These are phyloP conservation scores for Solanum commersonii DNA, from an alignment of 257 asterid species.

Conservation along the genomic window DNA sequence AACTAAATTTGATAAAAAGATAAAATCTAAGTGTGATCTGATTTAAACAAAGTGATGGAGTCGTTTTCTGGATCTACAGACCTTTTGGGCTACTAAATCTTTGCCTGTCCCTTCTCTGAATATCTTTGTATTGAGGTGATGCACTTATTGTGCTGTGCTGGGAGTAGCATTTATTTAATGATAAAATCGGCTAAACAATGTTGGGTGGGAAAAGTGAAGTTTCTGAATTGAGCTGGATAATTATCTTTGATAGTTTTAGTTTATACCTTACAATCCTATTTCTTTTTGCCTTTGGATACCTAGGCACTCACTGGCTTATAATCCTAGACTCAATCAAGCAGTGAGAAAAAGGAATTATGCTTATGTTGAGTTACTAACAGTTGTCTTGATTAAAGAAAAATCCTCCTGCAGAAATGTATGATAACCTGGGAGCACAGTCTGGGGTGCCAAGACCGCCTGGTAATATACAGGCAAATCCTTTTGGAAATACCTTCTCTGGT, in stretches of 20 bases:
- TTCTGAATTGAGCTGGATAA: background rate
- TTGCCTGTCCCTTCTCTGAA: background rate
- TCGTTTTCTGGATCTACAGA: background rate
- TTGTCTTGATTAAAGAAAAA: background rate
- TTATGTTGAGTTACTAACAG: background rate
- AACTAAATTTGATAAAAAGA: background rate
- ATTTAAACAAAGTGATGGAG: background rate
- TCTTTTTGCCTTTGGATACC: background rate
- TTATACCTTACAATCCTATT: background rate
- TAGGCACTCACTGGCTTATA: background rate
- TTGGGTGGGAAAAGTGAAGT: background rate
- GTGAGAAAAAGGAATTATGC: background rate
- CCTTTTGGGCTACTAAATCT: background rate
- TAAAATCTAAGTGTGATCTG: background rate
- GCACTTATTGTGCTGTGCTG: background rate
- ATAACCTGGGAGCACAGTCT: background rate
- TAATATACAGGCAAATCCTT: background rate
- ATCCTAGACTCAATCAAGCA: background rate
- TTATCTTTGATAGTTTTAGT: background rate
- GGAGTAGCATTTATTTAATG: background rate
- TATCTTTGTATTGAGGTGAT: background rate
- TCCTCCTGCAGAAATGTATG: conserved; percentile 2
- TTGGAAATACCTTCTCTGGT: conserved; percentile 4
- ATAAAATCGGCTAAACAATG: background rate
- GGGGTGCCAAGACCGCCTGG: conserved; percentile 1